Evolutionary conservation across 1,284 basidiomycete genomes (phyloP), one percentile per base, ranked within the genome.

Genomic region (Papiliotrema laurentii): DNA sequence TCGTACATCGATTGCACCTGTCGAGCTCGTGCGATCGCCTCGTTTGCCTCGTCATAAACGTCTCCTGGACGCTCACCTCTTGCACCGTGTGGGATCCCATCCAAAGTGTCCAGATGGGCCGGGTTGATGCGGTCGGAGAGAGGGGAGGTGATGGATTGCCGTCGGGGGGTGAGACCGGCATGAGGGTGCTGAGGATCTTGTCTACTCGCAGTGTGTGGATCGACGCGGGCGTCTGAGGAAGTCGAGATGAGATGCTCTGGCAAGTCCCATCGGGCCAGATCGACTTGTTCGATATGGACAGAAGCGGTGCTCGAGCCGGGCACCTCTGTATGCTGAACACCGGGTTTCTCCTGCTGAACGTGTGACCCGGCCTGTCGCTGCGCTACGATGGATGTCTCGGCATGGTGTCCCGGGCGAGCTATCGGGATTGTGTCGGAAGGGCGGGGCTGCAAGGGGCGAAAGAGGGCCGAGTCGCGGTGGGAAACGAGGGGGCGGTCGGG

Each of bases 401-500:
- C 10, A 6, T 26, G 38, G 10, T 40, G 18, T 40, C 30, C 30
- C 16, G 30, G 30, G 30, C 25, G 38, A 11, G 11, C 19, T 21
- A 40, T 40, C 10, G 38, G 24, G 10, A 40, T 26, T 11, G 18
- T 10, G 24, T 58, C 44, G 43, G 39, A 50, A 26, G 50, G 50
- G 10, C 53, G 36, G 3, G 40, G 52, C 25, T 57, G 52, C 31
- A 60, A 58, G 10, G 56, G 56, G n/a, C 50, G 43, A 52, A 73
- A 69, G 11, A 73, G 63, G 22, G 66, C 71, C 13, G 66, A 68
- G 33, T 60, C 51, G 25, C 58, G 54, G 55, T 66, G 63, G 50
- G 54, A 54, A 43, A 51, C 50, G 25, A 39, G 53, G 18, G 49
- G 55, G 44, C 22, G 42, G 25, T 46, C 40, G 3, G 51, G 48